Evolutionary conservation across 2,329 filamentous ascomycete species (phyloP).

Genomic region (Monosporascus cannonballus): DNA sequence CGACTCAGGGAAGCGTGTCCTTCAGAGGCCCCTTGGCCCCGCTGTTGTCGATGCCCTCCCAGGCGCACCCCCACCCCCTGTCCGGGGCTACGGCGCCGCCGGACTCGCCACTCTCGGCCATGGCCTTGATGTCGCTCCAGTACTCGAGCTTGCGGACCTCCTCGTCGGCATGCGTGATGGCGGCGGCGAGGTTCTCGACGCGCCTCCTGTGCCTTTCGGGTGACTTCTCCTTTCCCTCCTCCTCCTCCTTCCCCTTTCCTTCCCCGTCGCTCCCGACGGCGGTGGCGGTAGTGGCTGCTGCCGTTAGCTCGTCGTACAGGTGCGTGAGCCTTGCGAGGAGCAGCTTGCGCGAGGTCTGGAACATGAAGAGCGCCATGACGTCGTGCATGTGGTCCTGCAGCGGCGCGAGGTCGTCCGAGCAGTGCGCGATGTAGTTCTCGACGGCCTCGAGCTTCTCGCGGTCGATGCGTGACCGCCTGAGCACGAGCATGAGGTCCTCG

Average conservation of each 20-base stretch:
- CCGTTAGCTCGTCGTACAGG: slow-evolving; percentile 51
- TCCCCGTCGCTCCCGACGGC: not conserved
- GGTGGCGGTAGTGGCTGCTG: slow-evolving; percentile 30
- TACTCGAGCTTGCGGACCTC: slow-evolving; percentile 79
- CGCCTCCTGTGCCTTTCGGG: slow-evolving; percentile 37
- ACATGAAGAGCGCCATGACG: slow-evolving; percentile 82
- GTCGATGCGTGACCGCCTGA: slow-evolving; percentile 72
- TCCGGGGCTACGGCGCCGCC: slow-evolving; percentile 35
- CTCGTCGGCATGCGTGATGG: slow-evolving; percentile 69
- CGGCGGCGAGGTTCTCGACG: slow-evolving; percentile 60
- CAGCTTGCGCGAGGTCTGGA: slow-evolving; percentile 77
- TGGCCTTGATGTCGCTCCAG: slow-evolving; percentile 76
- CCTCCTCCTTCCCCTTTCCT: slow-evolving; percentile 17
- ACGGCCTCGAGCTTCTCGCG: slow-evolving; percentile 85
- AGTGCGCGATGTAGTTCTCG: slow-evolving; percentile 73
- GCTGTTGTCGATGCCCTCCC: slow-evolving; percentile 48
- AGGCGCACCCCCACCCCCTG: slow-evolving; percentile 39
- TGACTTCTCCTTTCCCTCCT: slow-evolving; percentile 27
- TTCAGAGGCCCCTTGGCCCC: slow-evolving; percentile 27
- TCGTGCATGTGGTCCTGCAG: slow-evolving; percentile 73
- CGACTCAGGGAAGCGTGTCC: slow-evolving; percentile 10
- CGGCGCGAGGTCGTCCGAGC: slow-evolving; percentile 67
- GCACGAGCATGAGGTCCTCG: slow-evolving; percentile 58
- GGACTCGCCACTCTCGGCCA: slow-evolving; percentile 50
- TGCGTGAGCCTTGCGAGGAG: slow-evolving; percentile 65